Conservation (phyloP, 139 green algal species). For the Tetraselmis chui region DNA sequence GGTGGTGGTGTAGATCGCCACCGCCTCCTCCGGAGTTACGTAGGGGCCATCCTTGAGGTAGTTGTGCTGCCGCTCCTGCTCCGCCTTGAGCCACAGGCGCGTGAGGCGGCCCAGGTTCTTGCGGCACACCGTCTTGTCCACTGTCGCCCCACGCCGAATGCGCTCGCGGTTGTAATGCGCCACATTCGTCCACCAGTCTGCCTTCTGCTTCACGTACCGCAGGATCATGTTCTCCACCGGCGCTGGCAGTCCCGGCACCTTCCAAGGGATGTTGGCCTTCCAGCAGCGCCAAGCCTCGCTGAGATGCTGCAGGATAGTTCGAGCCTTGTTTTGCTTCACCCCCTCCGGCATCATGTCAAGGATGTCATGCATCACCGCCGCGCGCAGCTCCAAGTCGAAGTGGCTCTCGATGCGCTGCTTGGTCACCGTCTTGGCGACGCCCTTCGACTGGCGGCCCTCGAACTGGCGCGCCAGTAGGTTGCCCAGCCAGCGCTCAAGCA, state of each 20-base stretch:
- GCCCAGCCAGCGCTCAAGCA: slow-evolving; percentile 98
- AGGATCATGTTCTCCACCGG: slow-evolving; percentile 99
- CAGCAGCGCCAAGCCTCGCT: slow-evolving; percentile 96
- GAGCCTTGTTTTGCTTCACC: slow-evolving; percentile 90
- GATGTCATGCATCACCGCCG: slow-evolving; percentile 98
- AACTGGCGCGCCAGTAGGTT: slow-evolving; percentile 99
- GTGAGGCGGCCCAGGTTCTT: slow-evolving; percentile 99
- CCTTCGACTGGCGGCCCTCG: slow-evolving; percentile 92
- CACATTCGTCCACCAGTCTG: slow-evolving; percentile 99
- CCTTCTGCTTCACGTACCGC: slow-evolving; percentile 99
- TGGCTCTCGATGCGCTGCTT: slow-evolving; percentile 98
- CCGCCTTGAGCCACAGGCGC: slow-evolving; percentile 94
- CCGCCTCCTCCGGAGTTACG: slow-evolving; percentile 88
- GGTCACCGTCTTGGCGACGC: slow-evolving; percentile 95
- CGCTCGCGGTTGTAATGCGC: slow-evolving; percentile 99
- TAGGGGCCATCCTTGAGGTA: slow-evolving; percentile 91
- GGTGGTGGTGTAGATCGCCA: slow-evolving; percentile 96
- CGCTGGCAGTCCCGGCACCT: slow-evolving; percentile 93
- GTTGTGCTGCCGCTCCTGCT: slow-evolving; percentile 99
- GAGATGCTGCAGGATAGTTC: slow-evolving; percentile 98
- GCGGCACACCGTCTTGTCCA: slow-evolving; percentile 99
- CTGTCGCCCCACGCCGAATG: slow-evolving; percentile 94
- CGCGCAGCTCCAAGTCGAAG: slow-evolving; percentile 97
- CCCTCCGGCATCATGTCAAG: slow-evolving; percentile 99
- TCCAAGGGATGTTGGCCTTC: slow-evolving; percentile 98